Evolutionary conservation across 495 filamentous ascomycete genomes (phyloP).

Genomic region (Arthonia radiata): DNA sequence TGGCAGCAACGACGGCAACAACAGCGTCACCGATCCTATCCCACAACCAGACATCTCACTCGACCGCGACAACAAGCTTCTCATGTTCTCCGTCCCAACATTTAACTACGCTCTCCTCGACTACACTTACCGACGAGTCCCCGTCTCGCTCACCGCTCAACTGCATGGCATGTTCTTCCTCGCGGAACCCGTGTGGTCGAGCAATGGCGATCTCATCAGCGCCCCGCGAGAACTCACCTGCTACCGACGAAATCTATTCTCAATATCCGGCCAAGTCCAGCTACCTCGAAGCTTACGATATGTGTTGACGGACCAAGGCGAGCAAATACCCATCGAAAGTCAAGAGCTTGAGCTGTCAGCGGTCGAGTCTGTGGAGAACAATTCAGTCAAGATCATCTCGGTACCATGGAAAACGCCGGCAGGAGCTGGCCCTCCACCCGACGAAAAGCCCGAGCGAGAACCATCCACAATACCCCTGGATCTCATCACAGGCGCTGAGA

Average conservation of each 20-base stretch:
- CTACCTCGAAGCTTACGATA: constrained; percentile 46
- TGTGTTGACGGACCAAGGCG: constrained; percentile 54
- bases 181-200: constrained; percentile 54
- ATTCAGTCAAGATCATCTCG: constrained; percentile 69
- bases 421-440: constrained; percentile 27
- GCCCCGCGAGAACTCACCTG: constrained; percentile 69
- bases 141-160: constrained; percentile 49
- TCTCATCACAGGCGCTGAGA: constrained; percentile 45
- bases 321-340: constrained; percentile 44
- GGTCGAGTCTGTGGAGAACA: constrained; percentile 75
- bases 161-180: constrained; percentile 91
- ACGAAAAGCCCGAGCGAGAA: constrained; percentile 39
- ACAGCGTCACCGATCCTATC: too few relatives aligned
- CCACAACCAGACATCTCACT: too few relatives aligned
- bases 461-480: constrained; percentile 48
- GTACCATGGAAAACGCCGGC: constrained; percentile 82
- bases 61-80: constrained; percentile 53
- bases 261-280: constrained; percentile 63
- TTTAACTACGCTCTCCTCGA: constrained; percentile 47
- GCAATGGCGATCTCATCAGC: constrained; percentile 33
- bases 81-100: constrained; percentile 50
- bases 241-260: constrained; percentile 76
- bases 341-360: constrained; percentile 62
- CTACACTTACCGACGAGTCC: constrained; percentile 32
- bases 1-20: too few relatives aligned